These are phyloP conservation scores for Vaccinium myrtillus DNA, from an alignment of 148 eudicot species.

Conservation along the genomic window DNA sequence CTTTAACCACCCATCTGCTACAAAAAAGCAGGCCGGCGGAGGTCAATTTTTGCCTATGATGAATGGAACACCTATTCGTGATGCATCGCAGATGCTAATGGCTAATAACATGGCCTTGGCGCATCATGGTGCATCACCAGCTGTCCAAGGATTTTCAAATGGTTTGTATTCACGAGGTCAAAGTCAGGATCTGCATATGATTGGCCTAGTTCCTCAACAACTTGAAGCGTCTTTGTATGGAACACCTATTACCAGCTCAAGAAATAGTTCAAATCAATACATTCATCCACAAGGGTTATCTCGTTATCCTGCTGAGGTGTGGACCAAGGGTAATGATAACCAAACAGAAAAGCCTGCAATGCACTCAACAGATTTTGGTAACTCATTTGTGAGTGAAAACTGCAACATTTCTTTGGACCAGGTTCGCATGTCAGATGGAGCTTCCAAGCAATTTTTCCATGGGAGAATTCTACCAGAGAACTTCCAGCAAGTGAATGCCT, in stretches of 20 bases:
- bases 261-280: slow-evolving; percentile 25
- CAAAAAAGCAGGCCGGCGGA: slow-evolving; percentile 29
- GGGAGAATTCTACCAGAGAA: slow-evolving; percentile 24
- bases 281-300: slow-evolving; percentile 35
- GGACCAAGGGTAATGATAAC: slow-evolving; percentile 16
- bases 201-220: slow-evolving; percentile 32
- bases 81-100: slow-evolving; percentile 34
- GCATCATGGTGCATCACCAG: slow-evolving; percentile 37
- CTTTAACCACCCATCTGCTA: slow-evolving; percentile 33
- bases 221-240: slow-evolving; percentile 41
- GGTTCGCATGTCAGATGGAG: slow-evolving; percentile 26
- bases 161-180: slow-evolving; percentile 36
- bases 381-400: slow-evolving; percentile 27
- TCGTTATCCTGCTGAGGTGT: slow-evolving; percentile 25
- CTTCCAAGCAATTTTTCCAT: slow-evolving; percentile 25
- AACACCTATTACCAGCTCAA: slow-evolving; percentile 33
- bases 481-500: slow-evolving; percentile 24
- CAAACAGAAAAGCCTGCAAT: slow-evolving; percentile 28
- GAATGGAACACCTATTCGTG: slow-evolving; percentile 33
- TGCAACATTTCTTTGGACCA: slow-evolving; percentile 29
- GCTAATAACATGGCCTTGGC: slow-evolving; percentile 37
- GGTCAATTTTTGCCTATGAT: slow-evolving; percentile 28
- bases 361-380: slow-evolving; percentile 23
- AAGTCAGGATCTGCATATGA: slow-evolving; percentile 19
- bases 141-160: slow-evolving; percentile 42